Percentiles rank a stretch among this genome's conserved stretches.
Evolutionary conservation across 306 rosid species (phyloP).

Genomic region (Cicer yamashitae): DNA sequence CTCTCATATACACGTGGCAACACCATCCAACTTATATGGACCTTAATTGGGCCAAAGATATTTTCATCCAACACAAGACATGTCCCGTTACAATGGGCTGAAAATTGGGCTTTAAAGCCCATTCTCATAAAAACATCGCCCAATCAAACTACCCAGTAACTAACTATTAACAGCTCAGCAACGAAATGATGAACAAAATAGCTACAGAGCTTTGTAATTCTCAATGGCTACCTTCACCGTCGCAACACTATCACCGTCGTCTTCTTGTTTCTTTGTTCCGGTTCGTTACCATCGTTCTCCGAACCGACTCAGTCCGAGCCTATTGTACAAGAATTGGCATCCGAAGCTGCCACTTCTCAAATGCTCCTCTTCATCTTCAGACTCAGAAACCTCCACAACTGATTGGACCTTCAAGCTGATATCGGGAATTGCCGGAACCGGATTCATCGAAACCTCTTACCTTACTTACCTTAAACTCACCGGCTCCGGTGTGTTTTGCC

Average conservation of each 20-base stretch:
- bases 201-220: slow-evolving; percentile 20
- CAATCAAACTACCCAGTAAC: slow-evolving; percentile 1
- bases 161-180: neutral
- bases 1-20: slow-evolving; percentile 41
- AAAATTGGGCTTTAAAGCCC: neutral
- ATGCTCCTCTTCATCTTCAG: slow-evolving; percentile 60
- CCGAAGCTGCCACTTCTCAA: slow-evolving; percentile 41
- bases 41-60: neutral
- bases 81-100: neutral
- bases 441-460: slow-evolving; percentile 82
- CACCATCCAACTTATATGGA: neutral
- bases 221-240: slow-evolving; percentile 63
- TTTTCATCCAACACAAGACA: neutral
- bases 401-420: slow-evolving; percentile 53
- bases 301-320: slow-evolving; percentile 24
- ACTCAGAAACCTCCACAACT: slow-evolving; percentile 52
- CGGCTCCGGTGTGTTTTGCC: slow-evolving; percentile 71
- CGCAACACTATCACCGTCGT: slow-evolving; percentile 48
- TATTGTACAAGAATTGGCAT: slow-evolving; percentile 15
- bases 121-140: neutral
- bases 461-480: slow-evolving; percentile 80
- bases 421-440: slow-evolving; percentile 67
- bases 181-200: slow-evolving; percentile 25
- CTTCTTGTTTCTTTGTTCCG: slow-evolving; percentile 53
- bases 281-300: slow-evolving; percentile 25